Conservation (phyloP, 2,329 filamentous ascomycete species). For the Calcarisporium arbuscula region DNA sequence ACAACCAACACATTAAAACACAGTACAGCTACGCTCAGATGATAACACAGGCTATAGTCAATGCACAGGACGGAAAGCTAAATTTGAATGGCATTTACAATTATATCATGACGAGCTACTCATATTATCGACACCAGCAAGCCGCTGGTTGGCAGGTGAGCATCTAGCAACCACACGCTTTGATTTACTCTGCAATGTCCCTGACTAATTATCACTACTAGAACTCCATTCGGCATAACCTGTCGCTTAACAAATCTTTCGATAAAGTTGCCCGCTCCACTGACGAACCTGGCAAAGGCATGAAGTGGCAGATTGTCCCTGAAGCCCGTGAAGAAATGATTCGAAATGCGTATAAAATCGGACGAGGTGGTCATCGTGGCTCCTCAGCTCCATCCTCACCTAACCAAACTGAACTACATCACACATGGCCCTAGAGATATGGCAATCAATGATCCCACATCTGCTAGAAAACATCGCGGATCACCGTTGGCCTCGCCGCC, state of each 20-base stretch:
- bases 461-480: slow-evolving; percentile 51
- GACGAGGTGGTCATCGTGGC: slow-evolving; percentile 57
- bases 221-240: slow-evolving; percentile 95
- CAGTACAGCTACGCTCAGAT: slow-evolving; percentile 95
- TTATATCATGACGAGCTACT: slow-evolving; percentile 85
- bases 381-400: slow-evolving; percentile 67
- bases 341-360: slow-evolving; percentile 59
- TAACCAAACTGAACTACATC: slow-evolving; percentile 53
- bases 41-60: slow-evolving; percentile 93
- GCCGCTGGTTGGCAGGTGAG: slow-evolving; percentile 82
- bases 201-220: slow-evolving; percentile 25
- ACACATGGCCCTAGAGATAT: slow-evolving; percentile 53
- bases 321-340: slow-evolving; percentile 84
- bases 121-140: slow-evolving; percentile 80
- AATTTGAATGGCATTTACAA: slow-evolving; percentile 90
- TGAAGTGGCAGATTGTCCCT: slow-evolving; percentile 95
- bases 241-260: slow-evolving; percentile 92
- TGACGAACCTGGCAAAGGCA: slow-evolving; percentile 94
- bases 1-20: slow-evolving; percentile 86
- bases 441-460: slow-evolving; percentile 42
- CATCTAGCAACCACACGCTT: slow-evolving; percentile 8
- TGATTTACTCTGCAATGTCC: neutral
- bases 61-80: slow-evolving; percentile 78
- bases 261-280: slow-evolving; percentile 88
- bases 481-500: slow-evolving; percentile 51